Base-by-base conservation (phyloP, 2,329 filamentous ascomycete species). In the Nannizzia gypsea region DNA sequence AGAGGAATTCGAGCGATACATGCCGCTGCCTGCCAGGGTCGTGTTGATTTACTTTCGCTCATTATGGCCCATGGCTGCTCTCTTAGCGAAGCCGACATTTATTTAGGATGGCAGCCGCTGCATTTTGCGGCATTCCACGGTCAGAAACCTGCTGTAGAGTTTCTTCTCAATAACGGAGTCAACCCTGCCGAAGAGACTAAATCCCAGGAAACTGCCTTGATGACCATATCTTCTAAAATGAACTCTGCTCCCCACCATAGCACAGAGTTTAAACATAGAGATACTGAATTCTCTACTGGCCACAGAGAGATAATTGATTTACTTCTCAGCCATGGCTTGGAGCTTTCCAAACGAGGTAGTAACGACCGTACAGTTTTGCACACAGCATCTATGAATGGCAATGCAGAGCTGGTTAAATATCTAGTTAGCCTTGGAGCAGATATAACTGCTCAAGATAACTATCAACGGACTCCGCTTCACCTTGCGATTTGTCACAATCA, bases 81-180 rank as follows among this genome's bases (percentile, higher is more conserved):
- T 28, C 31, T 54, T 17, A 28, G 20, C 1, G 44, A 52, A 20
- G 28, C 26, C 3, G 48, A 36, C 36, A 26, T 13, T 22, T 15
- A 6, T 22, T 34, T 17, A 31, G 11, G 1, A n/a, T 56, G 58
- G 50, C 50, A 22, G 44, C 50, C 58, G 28, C 50, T 59, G 17
- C 31, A 59, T 56, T 56, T 56, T 34, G 38, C 36, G 6, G 58
- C 48, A 56, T 56, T 44, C 38, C 31, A 59, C 28, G 58, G 58
- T 26, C 58, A 59, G 44, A 50, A 40, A 13, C 17, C 17, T 17
- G 56, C 34, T 1, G 58, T 59, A 15, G 48, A 59, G 22, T 56
- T 31, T 46, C 58, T 59, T 24, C 50, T 59, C 3, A 40, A 59
- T 2, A 40, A 34, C 26, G 58, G 28, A 20, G 58, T 31, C 31